Evolutionary conservation across 768 basidiomycete genomes (phyloP).

Genomic region (Amanita inopinata): DNA sequence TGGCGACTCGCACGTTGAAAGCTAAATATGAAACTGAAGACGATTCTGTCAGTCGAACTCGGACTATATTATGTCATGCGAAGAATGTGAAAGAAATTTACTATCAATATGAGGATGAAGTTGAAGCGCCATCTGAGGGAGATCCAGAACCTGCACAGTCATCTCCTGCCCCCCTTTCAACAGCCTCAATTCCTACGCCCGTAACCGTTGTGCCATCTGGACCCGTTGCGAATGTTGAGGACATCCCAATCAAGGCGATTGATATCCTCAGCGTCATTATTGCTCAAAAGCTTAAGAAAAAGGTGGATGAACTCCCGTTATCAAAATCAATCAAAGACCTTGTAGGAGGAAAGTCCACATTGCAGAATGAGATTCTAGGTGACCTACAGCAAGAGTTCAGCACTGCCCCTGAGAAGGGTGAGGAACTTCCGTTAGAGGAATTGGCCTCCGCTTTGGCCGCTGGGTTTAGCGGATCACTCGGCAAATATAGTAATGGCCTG

Average conservation of each 20-base stretch:
- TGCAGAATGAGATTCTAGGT: conserved; percentile 97
- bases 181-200: conserved; percentile 31
- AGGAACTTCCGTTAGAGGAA: conserved; percentile 94
- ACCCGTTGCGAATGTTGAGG: conserved; percentile 70
- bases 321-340: conserved; percentile 97
- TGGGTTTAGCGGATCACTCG: conserved; percentile 79
- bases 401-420: conserved; percentile 95
- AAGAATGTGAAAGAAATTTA: conserved; percentile 97
- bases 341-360: conserved; percentile 95
- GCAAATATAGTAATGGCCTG: conserved; percentile 88
- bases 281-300: conserved; percentile 98
- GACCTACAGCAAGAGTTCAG: conserved; percentile 93
- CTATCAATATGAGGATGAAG: conserved; percentile 93
- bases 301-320: conserved; percentile 76
- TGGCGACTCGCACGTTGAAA: conserved; percentile 85
- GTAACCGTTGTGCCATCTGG: conserved; percentile 42
- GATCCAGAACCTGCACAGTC: conserved; percentile 25
- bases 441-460: conserved; percentile 76
- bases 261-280: conserved; percentile 85
- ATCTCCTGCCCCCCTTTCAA: conserved; percentile 28
- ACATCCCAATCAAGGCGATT: conserved; percentile 83
- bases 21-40: conserved; percentile 90
- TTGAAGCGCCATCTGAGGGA: conserved; percentile 32
- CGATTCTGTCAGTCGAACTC: conserved; percentile 69
- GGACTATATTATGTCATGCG: conserved; percentile 83